phyloP scores from a whole-genome alignment of 352 stramenopile species.

The Phytophthora crassamura region DNA sequence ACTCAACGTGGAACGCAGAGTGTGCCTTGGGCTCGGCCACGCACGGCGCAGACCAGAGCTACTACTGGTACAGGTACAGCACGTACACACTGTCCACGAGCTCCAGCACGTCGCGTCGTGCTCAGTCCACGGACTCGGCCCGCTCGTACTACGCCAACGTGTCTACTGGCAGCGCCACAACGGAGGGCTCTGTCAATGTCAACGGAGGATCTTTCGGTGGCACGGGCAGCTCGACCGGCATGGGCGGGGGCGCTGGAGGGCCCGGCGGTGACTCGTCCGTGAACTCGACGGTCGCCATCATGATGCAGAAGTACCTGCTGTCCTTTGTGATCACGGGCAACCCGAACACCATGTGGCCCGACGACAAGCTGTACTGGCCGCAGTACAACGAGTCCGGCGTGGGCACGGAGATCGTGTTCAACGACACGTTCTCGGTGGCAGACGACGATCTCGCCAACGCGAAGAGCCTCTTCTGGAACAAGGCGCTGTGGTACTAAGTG shows the following conservation, averaged over 20 bases:
- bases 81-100: constrained; percentile 28
- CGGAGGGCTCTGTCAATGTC: constrained; percentile 2
- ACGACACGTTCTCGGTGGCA: constrained; percentile 35
- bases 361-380: constrained; percentile 39
- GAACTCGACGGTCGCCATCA: constrained; percentile 30
- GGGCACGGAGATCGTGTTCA: constrained; percentile 35
- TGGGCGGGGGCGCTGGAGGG: constrained; percentile 7
- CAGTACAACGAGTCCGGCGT: constrained; percentile 37
- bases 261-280: constrained; percentile 20
- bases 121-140: constrained; percentile 14
- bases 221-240: constrained; percentile 8
- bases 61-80: constrained; percentile 46
- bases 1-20: constrained; percentile 33
- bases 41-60: constrained; percentile 34
- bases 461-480: constrained; percentile 45
- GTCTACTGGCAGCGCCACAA: neutral
- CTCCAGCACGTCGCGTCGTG: constrained; percentile 19
- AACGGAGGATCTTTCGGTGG: neutral
- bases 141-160: constrained; percentile 25
- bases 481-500: constrained; percentile 39
- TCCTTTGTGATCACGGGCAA: constrained; percentile 38
- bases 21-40: constrained; percentile 9
- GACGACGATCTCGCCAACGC: constrained; percentile 36
- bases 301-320: constrained; percentile 41
- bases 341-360: constrained; percentile 32